These are phyloP conservation scores for Coniochaeta pulveracea DNA, from an alignment of 2,329 filamentous ascomycete genomes.

Conservation along the genomic window DNA sequence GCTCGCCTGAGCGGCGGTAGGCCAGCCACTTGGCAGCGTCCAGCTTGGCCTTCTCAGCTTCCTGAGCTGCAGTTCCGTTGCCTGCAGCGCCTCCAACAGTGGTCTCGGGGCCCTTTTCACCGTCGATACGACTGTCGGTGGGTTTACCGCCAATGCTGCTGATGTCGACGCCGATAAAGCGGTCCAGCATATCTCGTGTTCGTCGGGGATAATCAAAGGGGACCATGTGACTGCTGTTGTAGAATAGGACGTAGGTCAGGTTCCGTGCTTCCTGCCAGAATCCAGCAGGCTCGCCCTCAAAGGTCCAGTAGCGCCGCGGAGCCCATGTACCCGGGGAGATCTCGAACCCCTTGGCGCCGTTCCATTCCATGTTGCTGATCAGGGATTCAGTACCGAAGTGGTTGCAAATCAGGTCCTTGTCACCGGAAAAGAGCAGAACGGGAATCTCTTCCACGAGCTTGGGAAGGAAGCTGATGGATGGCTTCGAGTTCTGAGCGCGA, in stretches of 20 bases:
- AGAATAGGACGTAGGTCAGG: conserved; percentile 88
- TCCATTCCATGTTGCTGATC: conserved; percentile 86
- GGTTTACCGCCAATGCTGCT: conserved; percentile 73
- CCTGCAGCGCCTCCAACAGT: conserved; percentile 59
- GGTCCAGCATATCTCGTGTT: conserved; percentile 90
- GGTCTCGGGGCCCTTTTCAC: conserved; percentile 69
- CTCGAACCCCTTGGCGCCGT: conserved; percentile 85
- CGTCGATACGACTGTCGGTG: conserved; percentile 70
- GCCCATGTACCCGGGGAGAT: conserved; percentile 77
- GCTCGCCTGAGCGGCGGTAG: conserved; percentile 78
- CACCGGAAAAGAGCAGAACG: conserved; percentile 82
- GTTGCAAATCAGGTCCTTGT: conserved; percentile 94
- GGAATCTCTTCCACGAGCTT: conserved; percentile 66
- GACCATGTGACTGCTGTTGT: conserved; percentile 97
- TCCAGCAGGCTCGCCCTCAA: conserved; percentile 77
- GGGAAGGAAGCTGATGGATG: conserved; percentile 65
- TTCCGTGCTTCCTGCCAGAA: conserved; percentile 94
- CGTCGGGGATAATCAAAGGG: conserved; percentile 85
- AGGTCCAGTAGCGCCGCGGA: conserved; percentile 86
- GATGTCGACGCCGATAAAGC: conserved; percentile 90
- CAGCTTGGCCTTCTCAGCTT: conserved; percentile 60
- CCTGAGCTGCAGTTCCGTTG: conserved; percentile 48
- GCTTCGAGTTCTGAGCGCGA: conserved; percentile 55
- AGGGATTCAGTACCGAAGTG: conserved; percentile 87
- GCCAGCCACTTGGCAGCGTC: conserved; percentile 80